phyloP scores from a whole-genome alignment of 2,329 filamentous ascomycete genomes.

The Bimuria novae-zelandiae region DNA sequence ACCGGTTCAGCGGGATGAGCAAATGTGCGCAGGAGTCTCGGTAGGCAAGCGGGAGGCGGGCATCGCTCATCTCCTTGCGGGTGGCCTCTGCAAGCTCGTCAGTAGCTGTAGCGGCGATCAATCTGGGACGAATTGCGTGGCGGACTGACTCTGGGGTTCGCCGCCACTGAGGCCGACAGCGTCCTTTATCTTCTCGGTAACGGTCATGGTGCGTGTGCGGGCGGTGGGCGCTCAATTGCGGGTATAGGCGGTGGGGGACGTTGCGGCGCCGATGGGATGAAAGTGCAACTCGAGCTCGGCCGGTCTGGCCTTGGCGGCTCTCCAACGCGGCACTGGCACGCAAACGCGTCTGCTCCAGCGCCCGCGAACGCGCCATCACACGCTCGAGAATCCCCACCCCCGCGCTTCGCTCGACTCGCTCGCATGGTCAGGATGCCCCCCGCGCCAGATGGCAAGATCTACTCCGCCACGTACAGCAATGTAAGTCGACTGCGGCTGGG shows the following conservation, averaged over 20 bases:
- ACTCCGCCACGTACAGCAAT: constrained; percentile 69
- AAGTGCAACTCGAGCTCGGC: constrained; percentile 13
- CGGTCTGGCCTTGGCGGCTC: not conserved
- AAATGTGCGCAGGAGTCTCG: constrained; percentile 95
- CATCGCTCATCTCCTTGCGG: constrained; percentile 91
- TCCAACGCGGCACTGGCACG: not conserved
- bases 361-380: constrained; percentile 1
- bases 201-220: constrained; percentile 42
- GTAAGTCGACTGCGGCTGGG: constrained; percentile 37
- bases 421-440: constrained; percentile 39
- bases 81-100: constrained; percentile 67
- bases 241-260: constrained; percentile 15
- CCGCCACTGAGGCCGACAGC: constrained; percentile 51
- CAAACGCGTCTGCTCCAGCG: not conserved
- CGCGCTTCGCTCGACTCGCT: not conserved
- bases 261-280: constrained; percentile 2
- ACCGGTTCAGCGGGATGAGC: constrained; percentile 92
- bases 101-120: constrained; percentile 31
- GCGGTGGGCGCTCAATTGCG: constrained; percentile 29
- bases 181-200: constrained; percentile 53
- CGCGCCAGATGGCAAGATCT: constrained; percentile 55
- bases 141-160: constrained; percentile 37
- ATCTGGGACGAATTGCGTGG: constrained; percentile 23
- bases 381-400: not conserved
- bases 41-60: constrained; percentile 85